Conservation (phyloP, 495 filamentous ascomycete genomes). For the Baudoinia panamericana region DNA sequence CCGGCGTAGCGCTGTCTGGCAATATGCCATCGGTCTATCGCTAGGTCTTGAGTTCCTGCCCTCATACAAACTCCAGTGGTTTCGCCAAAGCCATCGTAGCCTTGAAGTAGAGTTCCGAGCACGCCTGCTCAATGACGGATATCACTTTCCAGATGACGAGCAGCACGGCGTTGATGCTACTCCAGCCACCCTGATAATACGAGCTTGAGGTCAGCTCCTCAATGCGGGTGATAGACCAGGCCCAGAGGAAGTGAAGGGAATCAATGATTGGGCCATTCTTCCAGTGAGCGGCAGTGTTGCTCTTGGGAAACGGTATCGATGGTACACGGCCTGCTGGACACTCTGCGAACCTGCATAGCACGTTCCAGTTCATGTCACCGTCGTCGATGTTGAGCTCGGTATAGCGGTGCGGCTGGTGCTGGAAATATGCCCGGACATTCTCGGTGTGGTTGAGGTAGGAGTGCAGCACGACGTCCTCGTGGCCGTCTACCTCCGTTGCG, state of each 20-base stretch:
- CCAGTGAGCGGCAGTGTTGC: slow-evolving; percentile 16
- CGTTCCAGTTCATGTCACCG: slow-evolving; percentile 11
- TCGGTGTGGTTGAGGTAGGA: slow-evolving; percentile 13
- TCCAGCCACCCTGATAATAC: slow-evolving; percentile 7
- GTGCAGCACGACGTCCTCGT: slow-evolving; percentile 11
- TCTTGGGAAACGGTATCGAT: slow-evolving; percentile 8
- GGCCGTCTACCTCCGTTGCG: slow-evolving; percentile 8
- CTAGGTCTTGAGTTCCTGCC: too few relatives aligned
- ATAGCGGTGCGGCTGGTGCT: slow-evolving; percentile 9
- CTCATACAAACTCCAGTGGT: slow-evolving; percentile 3
- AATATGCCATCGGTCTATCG: too few relatives aligned
- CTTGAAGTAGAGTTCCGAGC: slow-evolving; percentile 13
- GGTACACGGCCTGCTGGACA: slow-evolving; percentile 5
- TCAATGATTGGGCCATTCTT: slow-evolving; percentile 5
- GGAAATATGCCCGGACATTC: slow-evolving; percentile 9
- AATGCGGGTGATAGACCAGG: slow-evolving; percentile 9
- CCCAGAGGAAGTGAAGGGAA: slow-evolving; percentile 6
- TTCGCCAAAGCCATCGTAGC: background rate
- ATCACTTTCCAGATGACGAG: slow-evolving; percentile 2
- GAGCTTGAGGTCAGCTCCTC: slow-evolving; percentile 7
- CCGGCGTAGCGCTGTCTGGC: too few relatives aligned
- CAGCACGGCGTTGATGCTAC: background rate
- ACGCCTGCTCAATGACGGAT: slow-evolving; percentile 11
- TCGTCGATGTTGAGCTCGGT: slow-evolving; percentile 12
- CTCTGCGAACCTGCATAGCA: slow-evolving; percentile 7